These are phyloP conservation scores for Breviolum minutum DNA, from an alignment of 73 alveolate species.

Conservation along the genomic window DNA sequence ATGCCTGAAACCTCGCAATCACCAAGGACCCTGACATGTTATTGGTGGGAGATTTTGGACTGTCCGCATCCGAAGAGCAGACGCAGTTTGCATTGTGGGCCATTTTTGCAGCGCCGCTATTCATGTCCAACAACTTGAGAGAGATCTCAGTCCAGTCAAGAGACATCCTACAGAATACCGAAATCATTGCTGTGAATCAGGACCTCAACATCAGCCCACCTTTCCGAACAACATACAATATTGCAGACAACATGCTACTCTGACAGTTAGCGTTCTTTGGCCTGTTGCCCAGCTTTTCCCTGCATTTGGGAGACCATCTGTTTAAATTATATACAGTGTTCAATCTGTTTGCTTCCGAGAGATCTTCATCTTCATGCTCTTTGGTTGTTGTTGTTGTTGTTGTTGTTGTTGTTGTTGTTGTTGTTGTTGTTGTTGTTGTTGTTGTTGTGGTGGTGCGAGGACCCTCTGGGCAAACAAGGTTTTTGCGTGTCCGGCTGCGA, in stretches of 20 bases:
- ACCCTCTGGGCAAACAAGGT: conserved; percentile 84
- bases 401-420: too few relatives aligned
- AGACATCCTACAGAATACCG: conserved; percentile 67
- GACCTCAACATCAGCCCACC: neutral
- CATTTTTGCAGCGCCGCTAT: conserved; percentile 78
- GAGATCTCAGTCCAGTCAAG: conserved; percentile 1
- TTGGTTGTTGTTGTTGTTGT: too few relatives aligned
- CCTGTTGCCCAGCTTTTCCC: too few relatives aligned
- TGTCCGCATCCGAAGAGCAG: conserved; percentile 56
- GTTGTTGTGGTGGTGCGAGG: neutral
- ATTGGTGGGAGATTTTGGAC: conserved; percentile 57
- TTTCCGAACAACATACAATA: too few relatives aligned
- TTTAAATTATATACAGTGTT: too few relatives aligned
- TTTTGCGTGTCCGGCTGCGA: conserved; percentile 88
- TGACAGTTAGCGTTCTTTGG: too few relatives aligned
- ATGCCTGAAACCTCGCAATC: neutral
- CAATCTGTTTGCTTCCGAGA: too few relatives aligned
- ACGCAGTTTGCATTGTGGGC: conserved; percentile 84
- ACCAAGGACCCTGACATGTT: conserved; percentile 82
- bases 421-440: too few relatives aligned
- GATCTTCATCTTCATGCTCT: too few relatives aligned
- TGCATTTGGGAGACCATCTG: too few relatives aligned
- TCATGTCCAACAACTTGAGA: conserved; percentile 65
- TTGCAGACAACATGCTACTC: too few relatives aligned
- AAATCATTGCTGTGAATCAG: conserved; percentile 90